phyloP scores from a whole-genome alignment of 306 rosid species.

The Morella rubra region DNA sequence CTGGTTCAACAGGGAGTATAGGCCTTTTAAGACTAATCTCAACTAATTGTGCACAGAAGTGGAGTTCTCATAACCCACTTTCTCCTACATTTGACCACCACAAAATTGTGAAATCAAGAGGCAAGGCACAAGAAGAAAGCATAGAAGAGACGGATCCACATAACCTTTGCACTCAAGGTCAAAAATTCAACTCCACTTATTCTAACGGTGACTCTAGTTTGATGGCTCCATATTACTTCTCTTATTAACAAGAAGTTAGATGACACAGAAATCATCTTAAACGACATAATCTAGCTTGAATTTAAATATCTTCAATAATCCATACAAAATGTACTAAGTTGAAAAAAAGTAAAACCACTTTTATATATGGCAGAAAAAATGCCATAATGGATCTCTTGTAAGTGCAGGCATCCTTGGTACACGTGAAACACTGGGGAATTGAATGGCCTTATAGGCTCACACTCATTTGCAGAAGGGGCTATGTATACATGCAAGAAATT shows the following conservation, averaged over 20 bases:
- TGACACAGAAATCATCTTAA: background rate
- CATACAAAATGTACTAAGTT: too few species aligned
- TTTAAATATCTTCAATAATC: background rate
- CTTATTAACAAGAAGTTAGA: background rate
- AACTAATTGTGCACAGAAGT: background rate
- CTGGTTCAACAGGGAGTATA: background rate
- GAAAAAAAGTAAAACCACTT: too few species aligned
- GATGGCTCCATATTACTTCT: background rate
- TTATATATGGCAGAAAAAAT: background rate
- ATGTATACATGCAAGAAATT: background rate
- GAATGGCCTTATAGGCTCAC: background rate
- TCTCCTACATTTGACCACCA: background rate
- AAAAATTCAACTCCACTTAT: slow-evolving; percentile 2
- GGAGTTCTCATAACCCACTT: background rate
- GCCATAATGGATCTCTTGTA: background rate
- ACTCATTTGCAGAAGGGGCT: background rate
- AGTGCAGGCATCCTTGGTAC: background rate
- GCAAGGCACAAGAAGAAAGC: slow-evolving; percentile 4
- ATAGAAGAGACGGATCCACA: background rate
- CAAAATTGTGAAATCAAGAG: background rate
- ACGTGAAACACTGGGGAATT: background rate
- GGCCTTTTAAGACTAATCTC: background rate
- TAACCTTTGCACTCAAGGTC: background rate
- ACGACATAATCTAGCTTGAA: background rate
- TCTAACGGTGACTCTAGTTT: background rate